Base-by-base conservation (phyloP, 495 filamentous ascomycete genomes). In the Penicilliopsis zonata region DNA sequence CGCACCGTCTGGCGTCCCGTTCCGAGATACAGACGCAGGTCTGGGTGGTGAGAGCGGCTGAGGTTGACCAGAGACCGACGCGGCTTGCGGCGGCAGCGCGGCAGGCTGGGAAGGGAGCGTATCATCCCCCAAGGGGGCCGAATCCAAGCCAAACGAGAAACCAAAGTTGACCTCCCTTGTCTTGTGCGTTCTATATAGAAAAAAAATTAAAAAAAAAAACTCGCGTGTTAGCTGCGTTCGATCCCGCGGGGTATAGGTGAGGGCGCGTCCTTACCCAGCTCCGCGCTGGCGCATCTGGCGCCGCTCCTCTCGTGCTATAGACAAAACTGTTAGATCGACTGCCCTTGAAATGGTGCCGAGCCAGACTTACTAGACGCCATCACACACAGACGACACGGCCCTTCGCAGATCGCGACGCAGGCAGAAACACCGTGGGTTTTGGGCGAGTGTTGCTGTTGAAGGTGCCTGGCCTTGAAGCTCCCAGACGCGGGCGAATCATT, bases 251-350 rank as follows among this genome's bases (percentile, higher is more conserved):
- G 50, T 48, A 42, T 28, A 31, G 30, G 37, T 19, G 20, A 27
- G 49, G 35, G 43, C 45, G 49, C 64, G 46, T 65, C n/a, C n/a
- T n/a, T n/a, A 73, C 68, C 55, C 70, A 50, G 70, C 69, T 52
- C 70, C 70, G 46, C 70, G 67, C 54, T 70, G 67, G 42, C 70
- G 70, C 64, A 72, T 72, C 46, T 66, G 57, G 51, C 53, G 55
- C 44, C 67, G 61, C 52, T 72, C 67, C 47, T 69, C 54, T 51
- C 70, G 61, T 50, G 62, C 65, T 67, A 35, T 34, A 38, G 28
- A 31, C n/a, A 3, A 25, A 8, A 15, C n/a, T 38, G 37, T 56
- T 53, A 57, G 43, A 28, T 40, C 31, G 14, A 17, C 3, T 30
- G 3, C 13, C 2, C 16, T 18, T n/a, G 9, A 9, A 16, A 16